phyloP scores from a whole-genome alignment of 2,329 filamentous ascomycete species.

The Chrysosporium queenslandicum region DNA sequence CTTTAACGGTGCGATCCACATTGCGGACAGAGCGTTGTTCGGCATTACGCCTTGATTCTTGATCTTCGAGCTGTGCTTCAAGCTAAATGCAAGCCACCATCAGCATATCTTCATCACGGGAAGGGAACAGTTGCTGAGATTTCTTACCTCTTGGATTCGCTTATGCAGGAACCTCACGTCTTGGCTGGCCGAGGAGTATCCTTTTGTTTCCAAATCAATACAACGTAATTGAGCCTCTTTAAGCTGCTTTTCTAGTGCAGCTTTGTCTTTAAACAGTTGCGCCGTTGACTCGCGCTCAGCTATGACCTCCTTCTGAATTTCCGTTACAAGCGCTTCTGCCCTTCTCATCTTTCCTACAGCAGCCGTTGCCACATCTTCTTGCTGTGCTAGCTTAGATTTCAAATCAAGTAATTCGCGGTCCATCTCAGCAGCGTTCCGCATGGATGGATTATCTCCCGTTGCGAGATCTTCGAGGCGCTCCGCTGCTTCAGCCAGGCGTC shows the following conservation, averaged over 20 bases:
- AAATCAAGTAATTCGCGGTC: slow-evolving; percentile 85
- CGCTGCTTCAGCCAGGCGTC: slow-evolving; percentile 75
- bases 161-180: slow-evolving; percentile 93
- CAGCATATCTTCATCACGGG: neutral
- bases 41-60: slow-evolving; percentile 66
- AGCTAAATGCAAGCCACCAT: slow-evolving; percentile 48
- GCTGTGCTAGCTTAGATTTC: slow-evolving; percentile 77
- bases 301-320: slow-evolving; percentile 87
- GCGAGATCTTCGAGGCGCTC: slow-evolving; percentile 79
- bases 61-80: slow-evolving; percentile 73
- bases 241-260: slow-evolving; percentile 73
- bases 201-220: slow-evolving; percentile 92
- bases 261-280: slow-evolving; percentile 81
- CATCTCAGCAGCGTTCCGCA: slow-evolving; percentile 78
- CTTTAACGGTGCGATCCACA: slow-evolving; percentile 86
- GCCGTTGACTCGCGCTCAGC: slow-evolving; percentile 73
- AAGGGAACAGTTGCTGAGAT: neutral
- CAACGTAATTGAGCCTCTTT: slow-evolving; percentile 84
- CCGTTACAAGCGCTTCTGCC: slow-evolving; percentile 73
- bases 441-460: slow-evolving; percentile 71
- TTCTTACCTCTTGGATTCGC: slow-evolving; percentile 80
- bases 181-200: slow-evolving; percentile 85
- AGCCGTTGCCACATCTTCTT: slow-evolving; percentile 83
- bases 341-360: slow-evolving; percentile 96
- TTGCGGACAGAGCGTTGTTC: slow-evolving; percentile 83